Conservation (phyloP, 2,329 filamentous ascomycete species). For the Colletotrichum endophyticum region DNA sequence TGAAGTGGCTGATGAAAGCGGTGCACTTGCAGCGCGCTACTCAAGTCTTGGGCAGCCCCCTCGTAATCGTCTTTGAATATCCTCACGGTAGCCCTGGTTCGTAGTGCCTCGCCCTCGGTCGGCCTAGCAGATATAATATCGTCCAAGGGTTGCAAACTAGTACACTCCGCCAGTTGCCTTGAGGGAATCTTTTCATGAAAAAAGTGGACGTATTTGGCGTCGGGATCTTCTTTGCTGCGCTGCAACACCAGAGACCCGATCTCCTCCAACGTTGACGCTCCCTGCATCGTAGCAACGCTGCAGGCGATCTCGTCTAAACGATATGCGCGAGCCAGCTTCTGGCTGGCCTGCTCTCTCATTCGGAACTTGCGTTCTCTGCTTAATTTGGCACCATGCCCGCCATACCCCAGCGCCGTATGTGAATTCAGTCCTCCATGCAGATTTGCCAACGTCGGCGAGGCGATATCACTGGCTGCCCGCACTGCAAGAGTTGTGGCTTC, state of each 20-base stretch:
- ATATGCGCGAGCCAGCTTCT: slow-evolving; percentile 79
- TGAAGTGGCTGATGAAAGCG: slow-evolving; percentile 60
- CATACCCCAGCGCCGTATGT: slow-evolving; percentile 49
- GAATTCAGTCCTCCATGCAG: slow-evolving; percentile 44
- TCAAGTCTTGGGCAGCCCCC: slow-evolving; percentile 74
- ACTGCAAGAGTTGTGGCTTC: slow-evolving; percentile 81
- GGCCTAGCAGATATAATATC: slow-evolving; percentile 71
- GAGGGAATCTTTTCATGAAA: slow-evolving; percentile 90
- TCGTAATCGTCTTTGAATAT: slow-evolving; percentile 78
- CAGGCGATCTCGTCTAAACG: slow-evolving; percentile 82
- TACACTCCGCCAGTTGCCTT: slow-evolving; percentile 73
- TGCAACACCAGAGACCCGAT: slow-evolving; percentile 76
- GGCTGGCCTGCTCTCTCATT: slow-evolving; percentile 81
- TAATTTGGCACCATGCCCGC: slow-evolving; percentile 67
- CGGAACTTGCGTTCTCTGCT: slow-evolving; percentile 79
- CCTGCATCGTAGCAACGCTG: slow-evolving; percentile 84
- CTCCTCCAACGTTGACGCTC: slow-evolving; percentile 76
- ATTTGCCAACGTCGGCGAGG: slow-evolving; percentile 67
- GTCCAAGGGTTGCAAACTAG: slow-evolving; percentile 68
- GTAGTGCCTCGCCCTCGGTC: slow-evolving; percentile 67
- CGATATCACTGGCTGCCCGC: slow-evolving; percentile 75
- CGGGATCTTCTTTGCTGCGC: slow-evolving; percentile 68
- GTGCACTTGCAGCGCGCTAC: slow-evolving; percentile 63
- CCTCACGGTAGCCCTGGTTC: slow-evolving; percentile 76
- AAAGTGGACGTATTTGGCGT: slow-evolving; percentile 89